Base-by-base conservation (phyloP, 83 land plant genomes). In the Picea mariana region DNA sequence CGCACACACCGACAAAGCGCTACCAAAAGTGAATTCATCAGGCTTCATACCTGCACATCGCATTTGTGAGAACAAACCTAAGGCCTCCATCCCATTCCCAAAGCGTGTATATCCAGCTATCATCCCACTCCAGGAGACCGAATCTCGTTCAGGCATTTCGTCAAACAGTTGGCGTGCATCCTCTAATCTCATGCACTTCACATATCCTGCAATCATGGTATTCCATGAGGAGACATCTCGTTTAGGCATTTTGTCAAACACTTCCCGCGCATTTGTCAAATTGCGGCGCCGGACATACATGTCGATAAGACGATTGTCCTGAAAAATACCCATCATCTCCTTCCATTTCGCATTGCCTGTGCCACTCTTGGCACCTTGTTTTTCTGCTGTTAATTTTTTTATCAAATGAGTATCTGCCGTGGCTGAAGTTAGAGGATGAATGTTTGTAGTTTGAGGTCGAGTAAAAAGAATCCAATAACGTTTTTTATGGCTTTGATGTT, bases 281-380 rank as follows among this genome's bases (percentile, higher is more conserved):
- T 82, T 85, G 24, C 85, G 86, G 47, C 87, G 82, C 79, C 82
- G 82, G 11, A 86, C 78, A 78, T 87, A 87, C 87, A 87, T 82
- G 18, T 86, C 78, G 18, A 87, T 80, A 2, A 87, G 84, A 26
- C 82, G 84, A 87, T 88, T 88, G 15, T 66, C 68, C 13, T 55
- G 59, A 3, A 55, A 55, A 55, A 55, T 3, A 12, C 59, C 59
- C 59, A 55, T 55, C 59, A 55, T 55, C 59, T 55, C 59, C 59
- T 55, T 55, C 59, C 59, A 55, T 55, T 55, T 55, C 16, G 59
- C 59, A 55, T 13, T 55, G 59, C 15, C 59, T 55, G 15, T 55
- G 59, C 59, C 3, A 55, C 16, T 55, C 59, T 55, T 55, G 59
- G 16, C 59, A 55, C 59, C 16, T 55, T 55, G 59, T 55, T 55